These are phyloP conservation scores for Coniochaeta hoffmannii DNA, from an alignment of 2,329 filamentous ascomycete species.

Conservation along the genomic window DNA sequence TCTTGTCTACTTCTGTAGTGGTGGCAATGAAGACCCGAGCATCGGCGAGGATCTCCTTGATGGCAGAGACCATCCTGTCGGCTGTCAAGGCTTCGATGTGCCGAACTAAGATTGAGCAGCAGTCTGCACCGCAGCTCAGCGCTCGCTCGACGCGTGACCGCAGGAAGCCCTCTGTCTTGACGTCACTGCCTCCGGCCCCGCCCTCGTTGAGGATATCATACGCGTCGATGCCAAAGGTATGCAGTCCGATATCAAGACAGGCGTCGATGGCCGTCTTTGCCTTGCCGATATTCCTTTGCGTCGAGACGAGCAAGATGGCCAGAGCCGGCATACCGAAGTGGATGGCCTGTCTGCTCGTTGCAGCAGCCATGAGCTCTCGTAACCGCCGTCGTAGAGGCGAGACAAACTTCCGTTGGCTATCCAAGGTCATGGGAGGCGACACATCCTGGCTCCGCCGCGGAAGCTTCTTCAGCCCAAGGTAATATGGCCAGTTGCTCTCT, in stretches of 20 bases:
- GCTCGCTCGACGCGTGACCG: conserved; percentile 83
- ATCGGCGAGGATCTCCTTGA: conserved; percentile 77
- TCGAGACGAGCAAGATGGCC: conserved; percentile 81
- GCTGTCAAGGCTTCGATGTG: conserved; percentile 89
- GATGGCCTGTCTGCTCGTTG: conserved; percentile 80
- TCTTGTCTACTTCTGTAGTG: conserved; percentile 89
- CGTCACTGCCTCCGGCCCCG: conserved; percentile 76
- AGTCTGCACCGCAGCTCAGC: conserved; percentile 77
- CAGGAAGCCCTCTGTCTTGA: conserved; percentile 88
- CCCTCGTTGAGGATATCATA: conserved; percentile 95
- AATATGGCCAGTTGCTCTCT: conserved; percentile 81
- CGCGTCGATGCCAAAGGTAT: conserved; percentile 81
- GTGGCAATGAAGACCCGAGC: conserved; percentile 84
- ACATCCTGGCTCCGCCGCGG: conserved; percentile 41
- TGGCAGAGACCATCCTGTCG: conserved; percentile 77
- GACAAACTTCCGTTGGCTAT: conserved; percentile 41
- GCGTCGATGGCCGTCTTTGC: conserved; percentile 68
- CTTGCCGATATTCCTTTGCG: conserved; percentile 90
- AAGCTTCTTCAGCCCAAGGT: conserved; percentile 67
- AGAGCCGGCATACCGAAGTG: conserved; percentile 82
- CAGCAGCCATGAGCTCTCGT: conserved; percentile 77
- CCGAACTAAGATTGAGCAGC: conserved; percentile 75
- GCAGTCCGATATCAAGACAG: conserved; percentile 82
- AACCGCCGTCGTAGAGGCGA: conserved; percentile 62
- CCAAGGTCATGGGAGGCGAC: conserved; percentile 31